Evolutionary conservation across 1,284 basidiomycete genomes (phyloP).

Genomic region (Inonotus hispidus): DNA sequence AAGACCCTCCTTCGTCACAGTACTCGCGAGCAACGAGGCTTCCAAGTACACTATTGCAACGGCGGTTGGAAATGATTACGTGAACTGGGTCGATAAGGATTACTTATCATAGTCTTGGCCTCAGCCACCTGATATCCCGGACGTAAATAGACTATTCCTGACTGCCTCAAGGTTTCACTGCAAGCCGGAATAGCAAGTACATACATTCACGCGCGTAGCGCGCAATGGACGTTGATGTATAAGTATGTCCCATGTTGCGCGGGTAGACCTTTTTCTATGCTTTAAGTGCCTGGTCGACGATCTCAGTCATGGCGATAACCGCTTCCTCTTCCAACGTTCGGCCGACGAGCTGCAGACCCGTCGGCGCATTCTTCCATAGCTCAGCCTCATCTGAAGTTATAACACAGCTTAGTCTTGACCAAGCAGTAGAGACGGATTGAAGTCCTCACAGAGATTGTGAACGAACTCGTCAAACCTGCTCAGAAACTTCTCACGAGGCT

Average conservation of each 20-base stretch:
- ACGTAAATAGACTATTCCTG: too few species aligned
- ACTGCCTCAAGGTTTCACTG: too few species aligned
- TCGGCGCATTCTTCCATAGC: conserved; percentile 53
- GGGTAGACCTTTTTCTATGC: neutral
- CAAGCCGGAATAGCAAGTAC: too few species aligned
- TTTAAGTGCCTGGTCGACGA: conserved; percentile 45
- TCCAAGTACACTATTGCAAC: conserved; percentile 36
- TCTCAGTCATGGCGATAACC: conserved; percentile 56
- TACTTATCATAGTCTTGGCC: conserved; percentile 27
- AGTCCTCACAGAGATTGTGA: conserved; percentile 50
- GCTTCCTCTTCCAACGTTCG: conserved; percentile 72
- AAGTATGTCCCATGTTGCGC: too few species aligned
- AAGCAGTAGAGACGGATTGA: neutral
- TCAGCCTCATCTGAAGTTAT: conserved; percentile 48
- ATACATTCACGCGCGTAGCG: too few species aligned
- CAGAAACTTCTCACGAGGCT: conserved; percentile 39
- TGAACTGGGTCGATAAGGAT: conserved; percentile 39
- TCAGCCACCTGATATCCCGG: too few species aligned
- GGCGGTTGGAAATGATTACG: conserved; percentile 38
- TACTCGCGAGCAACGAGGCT: conserved; percentile 33
- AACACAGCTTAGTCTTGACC: neutral
- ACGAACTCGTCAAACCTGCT: conserved; percentile 41
- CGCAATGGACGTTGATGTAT: too few species aligned
- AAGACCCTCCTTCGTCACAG: conserved; percentile 37
- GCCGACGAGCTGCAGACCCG: conserved; percentile 66